Base-by-base conservation (phyloP, 1,139 yeast genomes). In the Ogataea hybrid region DNA sequence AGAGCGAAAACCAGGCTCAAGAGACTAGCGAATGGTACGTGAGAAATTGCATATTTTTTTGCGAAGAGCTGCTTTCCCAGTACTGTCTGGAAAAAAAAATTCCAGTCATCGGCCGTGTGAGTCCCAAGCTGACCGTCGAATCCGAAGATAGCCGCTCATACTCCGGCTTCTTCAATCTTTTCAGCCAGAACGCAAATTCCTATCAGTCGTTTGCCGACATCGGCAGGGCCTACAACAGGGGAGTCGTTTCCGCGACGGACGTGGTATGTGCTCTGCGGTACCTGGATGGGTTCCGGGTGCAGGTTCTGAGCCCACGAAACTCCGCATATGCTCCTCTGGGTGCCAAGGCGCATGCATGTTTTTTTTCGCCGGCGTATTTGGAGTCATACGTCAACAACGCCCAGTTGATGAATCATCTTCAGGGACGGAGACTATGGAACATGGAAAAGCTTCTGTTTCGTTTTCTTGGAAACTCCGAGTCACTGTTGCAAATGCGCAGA, bases 381-480 rank as follows among this genome's bases (percentile, higher is more conserved):
- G 71, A 67, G 43, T 48, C 51, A 8, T 49, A 66, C 29, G 37
- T 65, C 28, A 68, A 68, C 41, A 63, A 61, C 37, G 59, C 63
- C 59, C 71, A 68, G 41, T 29, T 64, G 12, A 35, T 56, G 28
- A 43, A 48, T 29, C 39, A 42, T 43, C 37, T 56, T 16, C 12
- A 39, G 3, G 41, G 42, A 11, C 32, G 32, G 9, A 36, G 36
- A 10, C 36, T 25, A 4, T 20, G 30, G 29, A 28, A 33, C 6
- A 28, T 43, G 18, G 30, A 28, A 11, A 25, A 20, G 14, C 5
- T 46, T 5, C n/a, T 37, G n/a, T 42, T 42, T 12, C 30, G 50
- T 6, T 34, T 56, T 6, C 28, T 33, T 6, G 48, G 46, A n/a
- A 43, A 58, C 14, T 49, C 52, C 9, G 45, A 46, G n/a, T 42